These are phyloP conservation scores for Marasmius oreades DNA, from an alignment of 1,284 basidiomycete species.

Conservation along the genomic window DNA sequence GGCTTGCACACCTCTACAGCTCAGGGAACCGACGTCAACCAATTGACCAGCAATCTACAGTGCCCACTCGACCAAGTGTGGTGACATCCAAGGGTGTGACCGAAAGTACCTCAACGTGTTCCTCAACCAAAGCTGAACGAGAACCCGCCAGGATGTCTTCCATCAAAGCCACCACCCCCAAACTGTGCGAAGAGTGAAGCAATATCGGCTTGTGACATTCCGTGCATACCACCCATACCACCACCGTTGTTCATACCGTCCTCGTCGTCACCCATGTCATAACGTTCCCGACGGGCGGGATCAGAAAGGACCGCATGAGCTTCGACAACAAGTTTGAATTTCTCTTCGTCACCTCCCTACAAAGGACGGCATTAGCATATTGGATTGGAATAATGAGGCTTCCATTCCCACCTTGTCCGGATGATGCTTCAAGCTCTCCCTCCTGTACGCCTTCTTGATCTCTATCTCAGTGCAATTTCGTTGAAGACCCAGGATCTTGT, in stretches of 20 bases:
- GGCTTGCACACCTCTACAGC: not conserved
- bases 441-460: constrained; percentile 78
- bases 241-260: constrained; percentile 50
- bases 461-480: constrained; percentile 63
- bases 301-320: constrained; percentile 77
- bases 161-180: constrained; percentile 28
- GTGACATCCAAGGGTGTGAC: not conserved
- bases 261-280: constrained; percentile 77
- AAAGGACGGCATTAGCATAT: not conserved
- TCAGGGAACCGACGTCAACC: not conserved
- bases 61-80: not conserved
- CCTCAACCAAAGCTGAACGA: constrained; percentile 2
- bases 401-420: constrained; percentile 64
- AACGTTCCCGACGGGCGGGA: constrained; percentile 60
- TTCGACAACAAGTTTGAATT: constrained; percentile 81
- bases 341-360: constrained; percentile 78
- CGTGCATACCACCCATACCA: constrained; percentile 37
- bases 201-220: constrained; percentile 48
- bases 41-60: not conserved
- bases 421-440: constrained; percentile 78
- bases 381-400: not conserved
- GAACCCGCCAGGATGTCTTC: constrained; percentile 3
- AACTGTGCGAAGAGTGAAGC: constrained; percentile 67
- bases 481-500: constrained; percentile 67
- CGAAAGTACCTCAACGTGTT: not conserved